Base-by-base conservation (phyloP, 129 eudicot genomes). In the Flaveria linearis region DNA sequence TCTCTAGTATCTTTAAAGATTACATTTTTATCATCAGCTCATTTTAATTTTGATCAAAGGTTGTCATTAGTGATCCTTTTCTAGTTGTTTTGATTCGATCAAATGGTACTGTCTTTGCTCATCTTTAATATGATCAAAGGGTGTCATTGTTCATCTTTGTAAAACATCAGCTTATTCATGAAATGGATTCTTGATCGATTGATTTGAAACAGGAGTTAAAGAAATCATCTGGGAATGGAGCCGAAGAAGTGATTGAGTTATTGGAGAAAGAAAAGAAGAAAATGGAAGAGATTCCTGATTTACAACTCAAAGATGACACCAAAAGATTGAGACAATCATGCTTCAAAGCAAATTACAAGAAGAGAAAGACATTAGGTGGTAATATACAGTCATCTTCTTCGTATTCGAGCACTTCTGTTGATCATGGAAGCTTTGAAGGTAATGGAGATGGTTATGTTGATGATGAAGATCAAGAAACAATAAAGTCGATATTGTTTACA, bases 291-390 rank as follows among this genome's bases (percentile, higher is more conserved):
- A 20, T 80, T 7, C 98, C 98, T 0, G 96, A 94, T 74, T 33
- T 88, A 79, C 81, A 89, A 73, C 77, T 94, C 53, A 86, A 84
- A 60, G 92, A 86, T 18, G 83, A 83, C 50, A 93, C 98, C 0
- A 93, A 88, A 87, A 88, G 95, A 78, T 85, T 93, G 49, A 83
- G 98, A 63, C 97, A 93, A 87, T 93, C 98, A 3, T 92, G 93
- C 67, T 92, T 92, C 22, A 92, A 92, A 80, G 97, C 91, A 0
- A 92, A 89, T 60, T 92, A 92, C 81, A 92, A 92, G 68, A 92
- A 81, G 86, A 87, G 96, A 74, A 92, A 89, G 91, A 86, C 81
- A 14, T 42, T 63, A 22, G 63, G 8, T 36, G 66, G 39, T 76
- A 50, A 8, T 63, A 5, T 18, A 20, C 49, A 64, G 17, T 33